Base-by-base conservation (phyloP, 441 rosid species). In the Populus tomentosa region DNA sequence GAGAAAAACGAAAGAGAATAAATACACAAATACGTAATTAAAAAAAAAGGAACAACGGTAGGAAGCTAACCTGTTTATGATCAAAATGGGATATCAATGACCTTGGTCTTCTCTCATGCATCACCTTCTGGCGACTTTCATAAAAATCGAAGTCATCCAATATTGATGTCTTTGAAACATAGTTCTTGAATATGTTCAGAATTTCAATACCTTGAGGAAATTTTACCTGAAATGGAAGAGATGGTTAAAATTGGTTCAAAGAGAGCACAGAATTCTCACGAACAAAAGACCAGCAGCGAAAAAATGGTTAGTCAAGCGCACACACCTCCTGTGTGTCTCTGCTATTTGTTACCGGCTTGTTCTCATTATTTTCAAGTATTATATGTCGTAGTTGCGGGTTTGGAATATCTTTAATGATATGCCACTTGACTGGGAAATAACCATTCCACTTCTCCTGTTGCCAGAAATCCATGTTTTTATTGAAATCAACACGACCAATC, bases 371-470 rank as follows among this genome's bases (percentile, higher is more conserved):
- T 82, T 86, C 89, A 71, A 92, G 82, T 75, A 88, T 88, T 70
- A 92, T 89, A 79, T 89, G 94, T 82, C 97, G 87, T 70, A 92
- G 85, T 68, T 79, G 83, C 28, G 84, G 84, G 82, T 91, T 90
- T 56, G 91, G 87, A 72, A 92, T 87, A 83, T 92, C 97, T 85
- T 94, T 92, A 61, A 94, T 88, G 61, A 94, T 79, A 75, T 92
- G 97, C 98, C 98, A 92, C 85, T 89, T 94, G 64, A 94, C 94
- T 75, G 89, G 87, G 80, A 94, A 94, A 85, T 90, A 88, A 71
- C 98, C 98, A 69, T 88, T 92, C 98, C 97, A 94, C 82, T 94
- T 94, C 78, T 94, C 97, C 77, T 94, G 98, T 83, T 91, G 98
- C 98, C 98, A 92, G 82, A 94, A 94, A 81, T 90, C 94, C 98